Evolutionary conservation across 2,329 filamentous ascomycete species (phyloP).

Genomic region (Tricladium varicosporioides): DNA sequence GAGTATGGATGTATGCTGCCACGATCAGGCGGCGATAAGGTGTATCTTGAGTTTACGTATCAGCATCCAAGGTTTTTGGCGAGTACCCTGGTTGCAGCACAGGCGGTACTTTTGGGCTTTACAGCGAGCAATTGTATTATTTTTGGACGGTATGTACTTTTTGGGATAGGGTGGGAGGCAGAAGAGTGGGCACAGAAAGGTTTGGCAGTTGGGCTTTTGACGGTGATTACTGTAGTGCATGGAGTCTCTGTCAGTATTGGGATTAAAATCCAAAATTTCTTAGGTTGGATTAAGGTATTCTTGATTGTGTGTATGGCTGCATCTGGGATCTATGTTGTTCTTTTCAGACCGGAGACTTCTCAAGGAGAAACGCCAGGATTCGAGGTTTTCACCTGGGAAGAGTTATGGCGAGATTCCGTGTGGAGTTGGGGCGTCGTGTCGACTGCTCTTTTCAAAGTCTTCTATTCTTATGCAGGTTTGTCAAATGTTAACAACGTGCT

Average conservation of each 20-base stretch:
- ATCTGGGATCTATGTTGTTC: constrained; percentile 57
- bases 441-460: constrained; percentile 54
- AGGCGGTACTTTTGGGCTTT: constrained; percentile 49
- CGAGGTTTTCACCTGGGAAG: constrained; percentile 41
- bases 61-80: constrained; percentile 49
- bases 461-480: constrained; percentile 54
- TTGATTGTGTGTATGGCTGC: constrained; percentile 60
- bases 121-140: constrained; percentile 51
- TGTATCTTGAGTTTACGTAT: constrained; percentile 54
- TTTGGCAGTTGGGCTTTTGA: constrained; percentile 50
- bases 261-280: constrained; percentile 56
- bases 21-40: constrained; percentile 49
- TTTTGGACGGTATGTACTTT: constrained; percentile 50
- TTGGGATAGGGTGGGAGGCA: constrained; percentile 40
- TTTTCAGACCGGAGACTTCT: constrained; percentile 35
- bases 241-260: constrained; percentile 55
- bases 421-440: constrained; percentile 67
- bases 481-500: constrained; percentile 55
- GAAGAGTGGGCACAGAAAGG: constrained; percentile 46
- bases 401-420: constrained; percentile 61
- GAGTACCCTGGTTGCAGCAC: constrained; percentile 51
- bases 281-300: constrained; percentile 63
- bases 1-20: constrained; percentile 47
- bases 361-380: constrained; percentile 28
- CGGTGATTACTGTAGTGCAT: constrained; percentile 56